Percentiles rank a stretch among this genome's conserved stretches.
phyloP scores from a whole-genome alignment of 176 grass and related monocot genomes.

The Avena insularis region DNA sequence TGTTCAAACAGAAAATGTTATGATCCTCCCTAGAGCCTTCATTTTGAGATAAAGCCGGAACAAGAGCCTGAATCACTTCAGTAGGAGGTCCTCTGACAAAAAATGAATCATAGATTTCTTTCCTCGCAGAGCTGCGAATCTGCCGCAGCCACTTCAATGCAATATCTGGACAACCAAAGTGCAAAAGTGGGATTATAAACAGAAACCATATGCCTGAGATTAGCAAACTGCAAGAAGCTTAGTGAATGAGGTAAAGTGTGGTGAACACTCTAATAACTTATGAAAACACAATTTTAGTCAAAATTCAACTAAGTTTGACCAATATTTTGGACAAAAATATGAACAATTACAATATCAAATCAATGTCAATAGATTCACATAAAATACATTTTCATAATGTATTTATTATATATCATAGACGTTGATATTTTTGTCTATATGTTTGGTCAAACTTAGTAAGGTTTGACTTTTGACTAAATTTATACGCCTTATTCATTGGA shows the following conservation, averaged over 20 bases:
- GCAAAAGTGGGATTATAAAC: conserved; percentile 37
- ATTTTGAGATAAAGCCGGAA: conserved; percentile 72
- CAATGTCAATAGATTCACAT: too few species aligned
- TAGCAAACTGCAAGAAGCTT: conserved; percentile 36
- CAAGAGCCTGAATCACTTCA: conserved; percentile 82
- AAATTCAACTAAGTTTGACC: too few species aligned
- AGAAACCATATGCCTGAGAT: conserved; percentile 14
- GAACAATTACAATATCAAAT: too few species aligned
- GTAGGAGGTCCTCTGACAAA: conserved; percentile 79
- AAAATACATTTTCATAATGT: too few species aligned
- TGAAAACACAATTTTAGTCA: neutral
- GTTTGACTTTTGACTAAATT: too few species aligned
- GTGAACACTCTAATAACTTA: conserved; percentile 24
- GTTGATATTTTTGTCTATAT: too few species aligned
- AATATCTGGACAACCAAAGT: conserved; percentile 73
- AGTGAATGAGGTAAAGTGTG: conserved; percentile 26
- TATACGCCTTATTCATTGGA: too few species aligned
- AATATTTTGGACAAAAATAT: too few species aligned
- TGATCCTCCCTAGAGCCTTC: conserved; percentile 67
- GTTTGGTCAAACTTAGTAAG: too few species aligned
- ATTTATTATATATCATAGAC: too few species aligned
- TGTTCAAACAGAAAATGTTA: conserved; percentile 61
- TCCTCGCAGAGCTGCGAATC: conserved; percentile 59
- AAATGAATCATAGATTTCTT: conserved; percentile 90
- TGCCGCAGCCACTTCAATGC: conserved; percentile 72